Percentiles rank a stretch among this genome's conserved stretches.
phyloP scores from a whole-genome alignment of 2,329 filamentous ascomycete genomes.

The Xylariales sp. region DNA sequence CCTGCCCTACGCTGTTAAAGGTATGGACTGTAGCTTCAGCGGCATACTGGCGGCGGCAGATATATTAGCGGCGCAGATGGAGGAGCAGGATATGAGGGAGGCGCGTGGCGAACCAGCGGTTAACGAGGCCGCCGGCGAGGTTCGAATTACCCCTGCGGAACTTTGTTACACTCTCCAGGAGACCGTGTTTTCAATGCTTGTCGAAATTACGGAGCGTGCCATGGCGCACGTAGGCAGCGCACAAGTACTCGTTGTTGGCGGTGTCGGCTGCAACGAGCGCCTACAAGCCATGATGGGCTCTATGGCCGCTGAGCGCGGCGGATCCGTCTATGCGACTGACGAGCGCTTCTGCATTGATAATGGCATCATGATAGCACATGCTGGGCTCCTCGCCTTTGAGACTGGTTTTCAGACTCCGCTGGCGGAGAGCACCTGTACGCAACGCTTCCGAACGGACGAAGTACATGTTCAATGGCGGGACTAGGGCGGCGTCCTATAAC shows the following conservation, averaged over 20 bases:
- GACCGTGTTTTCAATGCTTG: constrained; percentile 95
- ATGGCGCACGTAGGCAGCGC: constrained; percentile 96
- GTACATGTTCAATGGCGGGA: constrained; percentile 84
- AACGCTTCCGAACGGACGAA: constrained; percentile 85
- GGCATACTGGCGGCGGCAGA: constrained; percentile 90
- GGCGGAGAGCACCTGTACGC: constrained; percentile 85
- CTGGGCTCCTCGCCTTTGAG: constrained; percentile 85
- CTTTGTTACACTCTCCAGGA: constrained; percentile 96
- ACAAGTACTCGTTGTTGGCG: constrained; percentile 94
- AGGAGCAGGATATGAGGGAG: constrained; percentile 49
- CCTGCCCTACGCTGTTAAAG: constrained; percentile 95
- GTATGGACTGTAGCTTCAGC: constrained; percentile 97
- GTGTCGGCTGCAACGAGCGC: constrained; percentile 93
- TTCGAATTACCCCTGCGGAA: constrained; percentile 80
- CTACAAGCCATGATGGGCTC: constrained; percentile 98
- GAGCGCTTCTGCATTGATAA: constrained; percentile 99
- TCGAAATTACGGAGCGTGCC: constrained; percentile 97
- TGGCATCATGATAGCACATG: constrained; percentile 99
- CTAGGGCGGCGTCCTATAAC: constrained; percentile 45
- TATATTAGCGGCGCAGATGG: constrained; percentile 77
- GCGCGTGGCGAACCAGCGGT: constrained; percentile 40
- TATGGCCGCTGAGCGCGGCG: constrained; percentile 90
- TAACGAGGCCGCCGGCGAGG: constrained; percentile 56
- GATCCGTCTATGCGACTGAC: constrained; percentile 93
- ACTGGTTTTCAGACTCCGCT: constrained; percentile 82